Conservation (phyloP, 2,329 filamentous ascomycete genomes). For the Dissoconium aciculare region DNA sequence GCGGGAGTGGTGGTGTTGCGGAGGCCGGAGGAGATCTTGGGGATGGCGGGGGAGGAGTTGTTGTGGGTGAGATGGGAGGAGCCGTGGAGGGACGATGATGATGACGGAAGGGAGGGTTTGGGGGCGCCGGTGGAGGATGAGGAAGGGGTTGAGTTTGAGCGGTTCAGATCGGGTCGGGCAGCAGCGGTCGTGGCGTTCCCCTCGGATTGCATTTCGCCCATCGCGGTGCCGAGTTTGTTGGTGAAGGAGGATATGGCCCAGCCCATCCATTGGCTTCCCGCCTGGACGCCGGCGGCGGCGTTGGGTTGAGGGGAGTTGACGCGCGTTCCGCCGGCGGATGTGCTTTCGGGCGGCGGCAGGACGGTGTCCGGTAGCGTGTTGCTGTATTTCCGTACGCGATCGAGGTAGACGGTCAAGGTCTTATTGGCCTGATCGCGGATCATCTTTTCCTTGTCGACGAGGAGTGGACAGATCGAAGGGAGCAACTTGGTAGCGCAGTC, state of each 20-base stretch:
- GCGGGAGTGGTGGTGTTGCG: slow-evolving; percentile 11
- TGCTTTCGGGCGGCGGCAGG: slow-evolving; percentile 47
- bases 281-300: slow-evolving; percentile 28
- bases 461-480: slow-evolving; percentile 64
- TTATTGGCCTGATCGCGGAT: slow-evolving; percentile 85
- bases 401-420: slow-evolving; percentile 72
- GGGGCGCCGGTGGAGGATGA: neutral
- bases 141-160: slow-evolving; percentile 12
- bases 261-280: slow-evolving; percentile 59
- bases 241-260: slow-evolving; percentile 99
- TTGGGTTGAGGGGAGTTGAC: slow-evolving; percentile 61
- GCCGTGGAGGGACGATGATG: no score
- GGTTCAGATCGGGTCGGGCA: slow-evolving; percentile 6
- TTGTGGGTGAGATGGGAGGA: slow-evolving; percentile 31
- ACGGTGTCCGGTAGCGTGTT: slow-evolving; percentile 65
- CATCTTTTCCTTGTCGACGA: slow-evolving; percentile 91
- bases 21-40: slow-evolving; percentile 16
- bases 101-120: no score
- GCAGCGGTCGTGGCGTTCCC: no score
- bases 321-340: slow-evolving; percentile 38
- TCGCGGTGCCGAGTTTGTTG: slow-evolving; percentile 73
- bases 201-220: slow-evolving; percentile 65
- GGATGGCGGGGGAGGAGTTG: slow-evolving; percentile 19
- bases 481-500: slow-evolving; percentile 75
- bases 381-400: slow-evolving; percentile 65